phyloP scores from a whole-genome alignment of 202 grass and related monocot species.

The Cymbopogon flexuosus region DNA sequence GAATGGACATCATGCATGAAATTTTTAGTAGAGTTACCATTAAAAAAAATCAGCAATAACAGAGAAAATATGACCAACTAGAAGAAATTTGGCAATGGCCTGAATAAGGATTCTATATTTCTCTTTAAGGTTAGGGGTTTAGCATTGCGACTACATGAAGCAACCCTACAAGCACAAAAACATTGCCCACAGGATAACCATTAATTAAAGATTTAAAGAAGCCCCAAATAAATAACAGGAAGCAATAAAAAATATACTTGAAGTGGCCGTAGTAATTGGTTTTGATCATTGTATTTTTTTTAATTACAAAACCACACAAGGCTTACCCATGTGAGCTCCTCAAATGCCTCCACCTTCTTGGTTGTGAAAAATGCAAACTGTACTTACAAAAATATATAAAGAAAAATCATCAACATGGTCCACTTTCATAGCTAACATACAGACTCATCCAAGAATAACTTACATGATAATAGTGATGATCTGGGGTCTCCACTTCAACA shows the following conservation, averaged over 20 bases:
- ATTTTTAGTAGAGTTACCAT: neutral
- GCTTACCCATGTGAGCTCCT: slow-evolving; percentile 89
- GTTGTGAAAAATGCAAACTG: slow-evolving; percentile 73
- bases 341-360: slow-evolving; percentile 66
- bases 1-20: neutral
- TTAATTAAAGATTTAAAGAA: neutral
- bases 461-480: slow-evolving; percentile 79
- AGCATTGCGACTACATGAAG: neutral
- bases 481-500: slow-evolving; percentile 67
- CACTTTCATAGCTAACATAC: neutral
- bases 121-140: neutral
- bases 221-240: neutral
- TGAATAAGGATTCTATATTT: neutral
- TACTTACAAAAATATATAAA: neutral
- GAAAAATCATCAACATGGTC: slow-evolving; percentile 5
- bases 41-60: neutral
- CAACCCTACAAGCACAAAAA: neutral
- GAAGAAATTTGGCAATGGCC: neutral
- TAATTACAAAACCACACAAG: neutral
- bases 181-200: neutral
- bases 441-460: slow-evolving; percentile 6
- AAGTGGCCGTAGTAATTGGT: neutral
- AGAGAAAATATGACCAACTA: neutral
- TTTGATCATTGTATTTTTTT: neutral
- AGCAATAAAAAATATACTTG: neutral